Evolutionary conservation across 306 rosid genomes (phyloP).

Genomic region (Inga laurina): DNA sequence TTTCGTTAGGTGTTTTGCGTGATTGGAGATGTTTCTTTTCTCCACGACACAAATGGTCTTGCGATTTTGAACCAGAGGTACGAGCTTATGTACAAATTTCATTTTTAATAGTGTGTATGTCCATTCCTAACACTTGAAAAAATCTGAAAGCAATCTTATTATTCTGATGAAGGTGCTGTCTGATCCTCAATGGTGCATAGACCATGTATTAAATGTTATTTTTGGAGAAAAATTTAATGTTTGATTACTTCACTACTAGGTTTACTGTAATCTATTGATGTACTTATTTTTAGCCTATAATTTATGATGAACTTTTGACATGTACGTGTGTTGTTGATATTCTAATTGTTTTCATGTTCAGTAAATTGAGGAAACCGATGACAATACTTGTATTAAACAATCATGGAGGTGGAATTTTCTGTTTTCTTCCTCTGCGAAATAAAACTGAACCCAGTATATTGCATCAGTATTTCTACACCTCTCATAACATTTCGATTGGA

Average conservation of each 20-base stretch:
- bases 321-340: conserved; percentile 13
- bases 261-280: conserved; percentile 9
- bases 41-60: conserved; percentile 93
- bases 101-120: conserved; percentile 16
- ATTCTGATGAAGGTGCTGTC: neutral
- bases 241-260: neutral
- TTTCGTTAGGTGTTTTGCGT: conserved; percentile 74
- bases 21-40: conserved; percentile 89
- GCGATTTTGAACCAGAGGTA: conserved; percentile 83
- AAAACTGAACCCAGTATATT: conserved; percentile 59
- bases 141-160: neutral
- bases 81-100: conserved; percentile 28
- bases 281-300: neutral
- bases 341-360: conserved; percentile 40
- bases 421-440: conserved; percentile 82
- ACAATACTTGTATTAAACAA: conserved; percentile 80
- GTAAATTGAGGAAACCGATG: conserved; percentile 86
- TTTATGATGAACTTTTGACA: conserved; percentile 13
- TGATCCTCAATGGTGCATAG: neutral
- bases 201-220: conserved; percentile 10
- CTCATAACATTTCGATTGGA: conserved; percentile 70
- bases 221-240: neutral
- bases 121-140: conserved; percentile 4
- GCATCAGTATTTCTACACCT: conserved; percentile 72
- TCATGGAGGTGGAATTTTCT: conserved; percentile 96